Percentiles rank a stretch among this genome's conserved stretches.
These are phyloP conservation scores for Escovopsis sp. DNA, from an alignment of 2,329 filamentous ascomycete species.

Conservation along the genomic window DNA sequence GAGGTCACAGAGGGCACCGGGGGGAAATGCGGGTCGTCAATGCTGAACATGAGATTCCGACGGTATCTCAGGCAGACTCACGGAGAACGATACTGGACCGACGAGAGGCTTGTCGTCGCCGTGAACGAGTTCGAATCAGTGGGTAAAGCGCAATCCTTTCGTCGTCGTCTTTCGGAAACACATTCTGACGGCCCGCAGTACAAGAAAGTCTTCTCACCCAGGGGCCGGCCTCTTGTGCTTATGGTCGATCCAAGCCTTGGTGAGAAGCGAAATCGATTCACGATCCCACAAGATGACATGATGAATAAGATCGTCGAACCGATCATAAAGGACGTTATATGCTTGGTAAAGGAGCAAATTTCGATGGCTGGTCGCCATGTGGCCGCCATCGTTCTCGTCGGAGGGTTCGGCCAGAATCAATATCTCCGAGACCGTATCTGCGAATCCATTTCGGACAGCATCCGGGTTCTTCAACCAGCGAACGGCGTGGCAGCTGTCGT, in stretches of 20 bases:
- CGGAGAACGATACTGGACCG: slow-evolving; percentile 27
- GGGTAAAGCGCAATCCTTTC: slow-evolving; percentile 25
- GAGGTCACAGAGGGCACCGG: slow-evolving; percentile 35
- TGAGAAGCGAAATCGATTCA: slow-evolving; percentile 16
- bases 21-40: slow-evolving; percentile 33
- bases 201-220: slow-evolving; percentile 23
- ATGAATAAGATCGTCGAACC: slow-evolving; percentile 38
- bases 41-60: slow-evolving; percentile 33
- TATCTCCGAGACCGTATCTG: slow-evolving; percentile 29
- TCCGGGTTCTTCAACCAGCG: slow-evolving; percentile 32
- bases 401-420: slow-evolving; percentile 31
- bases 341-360: slow-evolving; percentile 27
- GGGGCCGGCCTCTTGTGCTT: slow-evolving; percentile 22
- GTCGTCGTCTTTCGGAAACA: slow-evolving; percentile 2
- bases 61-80: slow-evolving; percentile 29
- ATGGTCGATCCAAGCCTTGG: slow-evolving; percentile 19
- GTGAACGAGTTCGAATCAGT: slow-evolving; percentile 28
- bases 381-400: slow-evolving; percentile 30
- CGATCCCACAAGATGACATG: slow-evolving; percentile 41
- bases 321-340: slow-evolving; percentile 28
- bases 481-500: slow-evolving; percentile 36
- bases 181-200: slow-evolving; percentile 13
- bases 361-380: slow-evolving; percentile 20
- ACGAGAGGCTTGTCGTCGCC: slow-evolving; percentile 25
- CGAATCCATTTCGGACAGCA: slow-evolving; percentile 18